Evolutionary conservation across 1,139 yeast species (phyloP).

Genomic region (Spathaspora sp.): DNA sequence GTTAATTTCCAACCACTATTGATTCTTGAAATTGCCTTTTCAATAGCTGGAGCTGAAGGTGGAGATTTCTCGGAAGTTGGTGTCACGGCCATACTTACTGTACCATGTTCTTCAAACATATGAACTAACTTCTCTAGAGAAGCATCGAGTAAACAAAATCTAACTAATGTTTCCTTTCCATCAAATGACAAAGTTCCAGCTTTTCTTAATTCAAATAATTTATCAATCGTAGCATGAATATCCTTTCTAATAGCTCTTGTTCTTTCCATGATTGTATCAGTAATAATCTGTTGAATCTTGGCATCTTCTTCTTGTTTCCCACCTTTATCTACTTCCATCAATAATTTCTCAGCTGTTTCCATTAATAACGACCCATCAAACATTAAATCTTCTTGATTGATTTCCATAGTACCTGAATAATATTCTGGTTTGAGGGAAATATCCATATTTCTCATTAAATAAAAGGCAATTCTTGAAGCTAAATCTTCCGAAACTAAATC

Average conservation of each 20-base stretch:
- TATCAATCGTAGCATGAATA: slow-evolving; percentile 43
- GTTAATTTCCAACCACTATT: slow-evolving; percentile 1
- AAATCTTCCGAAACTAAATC: slow-evolving; percentile 67
- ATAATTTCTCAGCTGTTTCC: slow-evolving; percentile 63
- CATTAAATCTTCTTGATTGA: slow-evolving; percentile 44
- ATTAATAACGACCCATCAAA: slow-evolving; percentile 53
- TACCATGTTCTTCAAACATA: slow-evolving; percentile 41
- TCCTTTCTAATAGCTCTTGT: slow-evolving; percentile 42
- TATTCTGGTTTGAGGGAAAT: slow-evolving; percentile 46
- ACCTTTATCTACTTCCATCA: slow-evolving; percentile 40
- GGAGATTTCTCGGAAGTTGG: slow-evolving; percentile 16
- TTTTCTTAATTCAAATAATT: slow-evolving; percentile 36
- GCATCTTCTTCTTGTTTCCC: slow-evolving; percentile 33
- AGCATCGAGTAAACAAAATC: slow-evolving; percentile 45
- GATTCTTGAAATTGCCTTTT: neutral
- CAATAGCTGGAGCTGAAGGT: neutral
- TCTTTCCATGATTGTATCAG: slow-evolving; percentile 44
- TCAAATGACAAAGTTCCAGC: slow-evolving; percentile 40
- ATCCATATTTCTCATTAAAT: slow-evolving; percentile 83
- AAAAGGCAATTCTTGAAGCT: slow-evolving; percentile 75
- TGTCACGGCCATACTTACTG: slow-evolving; percentile 23
- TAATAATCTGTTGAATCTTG: slow-evolving; percentile 39
- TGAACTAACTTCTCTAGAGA: slow-evolving; percentile 44
- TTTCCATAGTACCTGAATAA: slow-evolving; percentile 27
- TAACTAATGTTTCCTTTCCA: slow-evolving; percentile 43